A percentile compares a stretch with the other conserved stretches of the same genome.
Evolutionary conservation across 176 grass and related monocot genomes (phyloP).

Genomic region (Aegilops bicornis): DNA sequence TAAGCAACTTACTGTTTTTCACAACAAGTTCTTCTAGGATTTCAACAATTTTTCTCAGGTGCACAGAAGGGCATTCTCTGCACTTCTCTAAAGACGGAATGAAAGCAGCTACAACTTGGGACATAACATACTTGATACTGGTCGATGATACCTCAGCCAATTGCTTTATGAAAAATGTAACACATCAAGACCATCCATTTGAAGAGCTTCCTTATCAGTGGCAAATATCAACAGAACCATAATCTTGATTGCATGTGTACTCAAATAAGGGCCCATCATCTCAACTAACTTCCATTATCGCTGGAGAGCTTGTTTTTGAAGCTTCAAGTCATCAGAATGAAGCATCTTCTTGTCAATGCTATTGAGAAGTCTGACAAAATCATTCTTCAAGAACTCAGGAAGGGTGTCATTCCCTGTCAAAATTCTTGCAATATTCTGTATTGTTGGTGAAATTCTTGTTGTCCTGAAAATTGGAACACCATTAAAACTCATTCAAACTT

Average conservation of each 20-base stretch:
- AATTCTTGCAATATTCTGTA: slow-evolving; percentile 78
- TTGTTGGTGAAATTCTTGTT: slow-evolving; percentile 60
- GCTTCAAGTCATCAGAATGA: slow-evolving; percentile 59
- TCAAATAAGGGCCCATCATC: slow-evolving; percentile 97
- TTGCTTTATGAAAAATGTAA: slow-evolving; percentile 87
- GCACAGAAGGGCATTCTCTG: slow-evolving; percentile 61
- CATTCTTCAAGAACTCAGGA: slow-evolving; percentile 90
- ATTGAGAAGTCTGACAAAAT: slow-evolving; percentile 97
- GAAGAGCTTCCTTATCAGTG: slow-evolving; percentile 93
- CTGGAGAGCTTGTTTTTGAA: slow-evolving; percentile 81
- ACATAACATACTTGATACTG: slow-evolving; percentile 94
- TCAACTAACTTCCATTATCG: slow-evolving; percentile 84
- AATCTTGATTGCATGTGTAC: slow-evolving; percentile 92
- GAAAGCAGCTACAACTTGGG: slow-evolving; percentile 94
- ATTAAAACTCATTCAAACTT: slow-evolving; percentile 20
- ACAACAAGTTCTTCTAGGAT: slow-evolving; percentile 87
- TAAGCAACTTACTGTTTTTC: slow-evolving; percentile 62
- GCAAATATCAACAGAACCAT: slow-evolving; percentile 93
- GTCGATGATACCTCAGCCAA: slow-evolving; percentile 72
- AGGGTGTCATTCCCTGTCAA: slow-evolving; percentile 74
- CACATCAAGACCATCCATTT: slow-evolving; percentile 66
- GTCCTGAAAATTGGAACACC: slow-evolving; percentile 53
- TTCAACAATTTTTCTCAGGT: slow-evolving; percentile 78
- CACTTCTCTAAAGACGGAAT: slow-evolving; percentile 77
- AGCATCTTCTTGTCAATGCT: slow-evolving; percentile 95